phyloP scores from a whole-genome alignment of 495 filamentous ascomycete genomes.

The Podospora tetraspora region DNA sequence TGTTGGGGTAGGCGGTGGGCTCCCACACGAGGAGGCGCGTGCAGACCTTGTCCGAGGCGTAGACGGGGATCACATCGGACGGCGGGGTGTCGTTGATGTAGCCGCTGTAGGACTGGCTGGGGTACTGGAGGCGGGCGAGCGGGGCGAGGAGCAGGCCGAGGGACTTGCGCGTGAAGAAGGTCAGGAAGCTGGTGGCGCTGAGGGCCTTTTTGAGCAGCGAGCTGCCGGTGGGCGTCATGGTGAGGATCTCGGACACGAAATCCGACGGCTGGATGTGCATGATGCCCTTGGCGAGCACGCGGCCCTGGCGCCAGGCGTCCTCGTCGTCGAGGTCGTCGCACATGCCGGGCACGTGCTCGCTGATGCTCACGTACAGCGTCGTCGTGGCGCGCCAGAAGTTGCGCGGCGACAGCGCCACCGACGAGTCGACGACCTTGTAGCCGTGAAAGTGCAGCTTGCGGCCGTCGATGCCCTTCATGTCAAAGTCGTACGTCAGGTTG shows the following conservation, averaged over 20 bases:
- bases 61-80: constrained; percentile 35
- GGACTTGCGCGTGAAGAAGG: constrained; percentile 53
- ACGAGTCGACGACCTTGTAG: constrained; percentile 58
- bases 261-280: constrained; percentile 52
- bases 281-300: constrained; percentile 52
- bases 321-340: constrained; percentile 33
- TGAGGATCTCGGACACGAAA: constrained; percentile 54
- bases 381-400: constrained; percentile 59
- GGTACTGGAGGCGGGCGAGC: constrained; percentile 51
- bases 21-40: constrained; percentile 54
- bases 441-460: constrained; percentile 53
- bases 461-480: constrained; percentile 51
- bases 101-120: constrained; percentile 40
- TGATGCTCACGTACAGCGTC: constrained; percentile 55
- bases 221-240: constrained; percentile 47
- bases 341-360: constrained; percentile 30
- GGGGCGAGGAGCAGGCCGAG: constrained; percentile 52
- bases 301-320: constrained; percentile 34
- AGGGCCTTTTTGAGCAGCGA: constrained; percentile 37
- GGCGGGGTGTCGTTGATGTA: constrained; percentile 47
- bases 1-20: constrained; percentile 31
- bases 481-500: constrained; percentile 57
- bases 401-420: constrained; percentile 46
- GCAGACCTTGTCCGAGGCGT: constrained; percentile 48
- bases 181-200: constrained; percentile 48